Evolutionary conservation across 495 filamentous ascomycete species (phyloP).

Genomic region (Aspergillus ellipticus): DNA sequence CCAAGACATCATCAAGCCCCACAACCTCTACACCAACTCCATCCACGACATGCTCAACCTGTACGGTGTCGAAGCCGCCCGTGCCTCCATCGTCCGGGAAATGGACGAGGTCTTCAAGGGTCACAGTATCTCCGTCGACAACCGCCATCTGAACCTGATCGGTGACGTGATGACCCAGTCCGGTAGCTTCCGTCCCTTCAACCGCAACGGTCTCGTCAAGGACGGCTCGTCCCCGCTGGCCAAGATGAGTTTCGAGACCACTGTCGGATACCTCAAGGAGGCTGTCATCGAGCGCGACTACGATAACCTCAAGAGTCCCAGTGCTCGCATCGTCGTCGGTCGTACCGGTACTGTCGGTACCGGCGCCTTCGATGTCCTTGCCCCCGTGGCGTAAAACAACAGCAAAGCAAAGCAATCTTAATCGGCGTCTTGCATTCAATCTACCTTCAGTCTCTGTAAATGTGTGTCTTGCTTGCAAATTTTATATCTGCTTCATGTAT

Average conservation of each 20-base stretch:
- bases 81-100: slow-evolving; percentile 80
- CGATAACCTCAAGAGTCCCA: slow-evolving; percentile 83
- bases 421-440: too few species aligned
- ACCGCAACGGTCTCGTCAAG: slow-evolving; percentile 74
- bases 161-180: slow-evolving; percentile 93
- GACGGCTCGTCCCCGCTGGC: slow-evolving; percentile 82
- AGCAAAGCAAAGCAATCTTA: too few species aligned
- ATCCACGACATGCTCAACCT: slow-evolving; percentile 75
- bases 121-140: slow-evolving; percentile 92
- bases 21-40: slow-evolving; percentile 87
- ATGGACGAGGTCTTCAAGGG: slow-evolving; percentile 80
- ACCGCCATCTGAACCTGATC: slow-evolving; percentile 90
- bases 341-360: slow-evolving; percentile 79
- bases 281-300: slow-evolving; percentile 84
- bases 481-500: slow-evolving; percentile 23
- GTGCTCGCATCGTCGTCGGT: slow-evolving; percentile 83
- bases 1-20: slow-evolving; percentile 78
- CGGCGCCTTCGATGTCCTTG: slow-evolving; percentile 85
- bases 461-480: slow-evolving; percentile 9
- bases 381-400: slow-evolving; percentile 56
- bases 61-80: slow-evolving; percentile 93
- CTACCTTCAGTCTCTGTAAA: too few species aligned
- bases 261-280: slow-evolving; percentile 85
- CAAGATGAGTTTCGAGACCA: slow-evolving; percentile 99
- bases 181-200: slow-evolving; percentile 86